Conservation (phyloP, 148 eudicot species). For the Nepenthes gracilis region DNA sequence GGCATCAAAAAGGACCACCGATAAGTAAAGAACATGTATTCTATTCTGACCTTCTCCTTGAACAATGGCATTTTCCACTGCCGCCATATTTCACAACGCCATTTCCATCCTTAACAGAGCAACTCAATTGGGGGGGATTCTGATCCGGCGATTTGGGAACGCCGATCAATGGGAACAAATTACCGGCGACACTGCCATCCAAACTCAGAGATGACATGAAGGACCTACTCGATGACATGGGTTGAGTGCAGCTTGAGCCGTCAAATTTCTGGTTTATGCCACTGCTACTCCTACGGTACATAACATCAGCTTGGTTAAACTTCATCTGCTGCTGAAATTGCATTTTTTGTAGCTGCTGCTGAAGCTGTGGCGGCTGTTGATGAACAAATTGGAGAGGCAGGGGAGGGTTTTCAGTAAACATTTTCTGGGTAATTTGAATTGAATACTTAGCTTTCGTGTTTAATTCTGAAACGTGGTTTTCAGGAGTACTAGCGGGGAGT, state of each 20-base stretch:
- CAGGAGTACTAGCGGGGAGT: neutral
- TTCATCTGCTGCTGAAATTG: slow-evolving; percentile 26
- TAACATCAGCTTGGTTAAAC: slow-evolving; percentile 22
- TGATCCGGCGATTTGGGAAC: slow-evolving; percentile 30
- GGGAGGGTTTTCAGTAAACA: slow-evolving; percentile 1
- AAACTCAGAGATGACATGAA: slow-evolving; percentile 39
- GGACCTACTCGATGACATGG: slow-evolving; percentile 40
- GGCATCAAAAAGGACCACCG: neutral
- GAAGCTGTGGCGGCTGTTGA: neutral
- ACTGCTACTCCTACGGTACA: slow-evolving; percentile 16
- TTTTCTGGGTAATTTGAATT: slow-evolving; percentile 5
- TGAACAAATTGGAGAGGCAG: slow-evolving; percentile 6
- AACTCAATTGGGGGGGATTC: slow-evolving; percentile 19
- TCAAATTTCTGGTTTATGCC: slow-evolving; percentile 34
- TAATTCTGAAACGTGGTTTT: slow-evolving; percentile 8
- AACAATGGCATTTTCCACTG: slow-evolving; percentile 42
- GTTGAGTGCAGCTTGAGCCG: slow-evolving; percentile 23
- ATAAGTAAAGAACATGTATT: neutral
- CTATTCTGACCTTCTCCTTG: slow-evolving; percentile 32
- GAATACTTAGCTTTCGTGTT: slow-evolving; percentile 12
- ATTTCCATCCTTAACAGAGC: slow-evolving; percentile 29
- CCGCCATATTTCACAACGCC: slow-evolving; percentile 37
- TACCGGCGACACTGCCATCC: slow-evolving; percentile 30
- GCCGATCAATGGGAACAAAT: slow-evolving; percentile 31
- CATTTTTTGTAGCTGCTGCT: slow-evolving; percentile 11